Evolutionary conservation across 306 rosid species (phyloP), one percentile per base, ranked within the genome.

Genomic region (Boehmeria nivea): DNA sequence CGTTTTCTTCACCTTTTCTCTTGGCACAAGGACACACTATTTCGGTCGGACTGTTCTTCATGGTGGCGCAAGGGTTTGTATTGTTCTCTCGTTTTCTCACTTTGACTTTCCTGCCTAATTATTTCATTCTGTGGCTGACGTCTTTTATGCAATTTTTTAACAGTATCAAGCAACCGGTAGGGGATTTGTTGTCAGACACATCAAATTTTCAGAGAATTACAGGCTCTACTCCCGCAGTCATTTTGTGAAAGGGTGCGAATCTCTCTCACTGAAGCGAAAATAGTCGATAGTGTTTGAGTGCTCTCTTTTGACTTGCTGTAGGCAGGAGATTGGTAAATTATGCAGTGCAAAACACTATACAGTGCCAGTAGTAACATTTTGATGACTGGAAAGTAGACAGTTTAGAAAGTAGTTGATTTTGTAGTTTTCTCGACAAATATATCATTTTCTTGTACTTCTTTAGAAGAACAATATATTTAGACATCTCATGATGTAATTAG

Each of bases 91-190:
- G 13, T 15, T 27, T 60, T 43, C 9, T n/a, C 46, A 8, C 16
- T 13, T n/a, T 59, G 12, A 43, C 23, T 50, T 54, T 70, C 31
- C 12, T 46, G 17, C 14, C 51, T 13, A 22, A 20, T 64, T 53
- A 31, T 16, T 52, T 13, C 34, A 23, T 33, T 33, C 13, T 11
- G 12, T 7, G 12, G 33, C 14, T 19, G 21, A 60, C 37, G 31
- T 76, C 60, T 61, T 60, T 12, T 31, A 33, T 40, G 23, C 14
- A 17, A 9, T 36, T 57, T 72, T 40, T 63, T 25, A 19, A 70
- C 84, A 90, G 98, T 91, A 91, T 69, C 94, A 84, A 80, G 96
- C 98, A 49, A 91, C 98, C 53, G 96, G 96, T 11, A 82, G 98
- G 50, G 98, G 96, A 17, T 87, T 91, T 78, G 96, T 91, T 42